Evolutionary conservation across 1,139 yeast species (phyloP).

Genomic region (Blastobotrys buckinghamii): DNA sequence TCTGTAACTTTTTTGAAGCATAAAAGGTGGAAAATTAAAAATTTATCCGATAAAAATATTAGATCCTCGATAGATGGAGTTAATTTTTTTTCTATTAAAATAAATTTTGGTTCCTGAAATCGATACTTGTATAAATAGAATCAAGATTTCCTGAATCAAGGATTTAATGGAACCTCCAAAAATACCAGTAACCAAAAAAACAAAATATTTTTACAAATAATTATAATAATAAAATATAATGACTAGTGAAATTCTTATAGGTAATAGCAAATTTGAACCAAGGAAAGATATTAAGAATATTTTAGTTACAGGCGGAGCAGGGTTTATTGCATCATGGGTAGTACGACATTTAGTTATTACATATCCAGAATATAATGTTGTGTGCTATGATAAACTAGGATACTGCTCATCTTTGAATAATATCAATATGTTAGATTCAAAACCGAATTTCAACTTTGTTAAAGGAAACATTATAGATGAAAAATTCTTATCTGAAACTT

Average conservation of each 20-base stretch:
- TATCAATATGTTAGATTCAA: conserved; percentile 23
- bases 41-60: too few species aligned
- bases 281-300: conserved; percentile 27
- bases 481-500: conserved; percentile 22
- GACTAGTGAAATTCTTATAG: conserved; percentile 6
- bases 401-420: conserved; percentile 30
- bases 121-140: too few species aligned
- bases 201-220: neutral
- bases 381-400: conserved; percentile 46
- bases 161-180: too few species aligned
- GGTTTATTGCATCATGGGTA: conserved; percentile 52
- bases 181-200: neutral
- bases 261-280: conserved; percentile 19
- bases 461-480: conserved; percentile 39
- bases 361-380: conserved; percentile 39
- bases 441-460: conserved; percentile 31
- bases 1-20: too few species aligned
- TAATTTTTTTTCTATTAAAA: too few species aligned
- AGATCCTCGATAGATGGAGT: too few species aligned
- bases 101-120: too few species aligned
- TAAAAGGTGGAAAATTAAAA: too few species aligned
- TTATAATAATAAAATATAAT: neutral
- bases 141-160: too few species aligned
- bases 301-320: conserved; percentile 55
- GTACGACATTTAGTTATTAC: conserved; percentile 37